Base-by-base conservation (phyloP, 1,284 basidiomycete species). In the Cryptococcus sp. region DNA sequence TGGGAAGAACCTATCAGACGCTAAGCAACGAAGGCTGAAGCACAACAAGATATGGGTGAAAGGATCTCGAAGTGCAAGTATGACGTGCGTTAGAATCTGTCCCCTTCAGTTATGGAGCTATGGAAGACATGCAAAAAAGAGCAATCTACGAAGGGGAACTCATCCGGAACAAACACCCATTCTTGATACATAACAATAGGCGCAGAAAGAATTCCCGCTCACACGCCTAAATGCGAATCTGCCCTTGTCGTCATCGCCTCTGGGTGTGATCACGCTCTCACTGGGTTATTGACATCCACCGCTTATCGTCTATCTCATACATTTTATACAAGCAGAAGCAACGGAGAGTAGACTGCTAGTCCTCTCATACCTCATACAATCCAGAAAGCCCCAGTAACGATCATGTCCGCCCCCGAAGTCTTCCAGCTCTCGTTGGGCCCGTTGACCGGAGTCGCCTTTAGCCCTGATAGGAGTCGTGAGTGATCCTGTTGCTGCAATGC, bases 381-480 rank as follows among this genome's bases (percentile, higher is more conserved):
- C 29, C 8, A 19, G 37, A 13, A n/a, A 19, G 3, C 37, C 13
- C 16, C 37, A n/a, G n/a, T 17, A 6, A 87, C 89, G 70, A 85
- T 40, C 56, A 93, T 93, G 91, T 81, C 88, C 57, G 71, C 80
- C 46, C 88, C 89, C 46, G 86, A 93, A 82, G 82, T 91, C 22
- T 87, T 86, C 77, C 85, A 85, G 59, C 84, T 99, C 55, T 85
- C 89, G 34, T 85, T 91, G 69, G 84, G 84, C 3, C 91, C 95
- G 19, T 84, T 99, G 53, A 94, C 91, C 8, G 88, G 89, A 46
- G 93, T 97, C 78, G 84, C 92, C 2, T 99, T 98, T 84, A 95
- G 88, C 75, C 88, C 87, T 19, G 91, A 97, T 78, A 87, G 92
- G 66, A 84, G 81, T 60, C 87, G 93, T 95, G 69, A 74, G 88